Evolutionary conservation across 768 basidiomycete genomes (phyloP).

Genomic region (Melanogaster broomeanus): DNA sequence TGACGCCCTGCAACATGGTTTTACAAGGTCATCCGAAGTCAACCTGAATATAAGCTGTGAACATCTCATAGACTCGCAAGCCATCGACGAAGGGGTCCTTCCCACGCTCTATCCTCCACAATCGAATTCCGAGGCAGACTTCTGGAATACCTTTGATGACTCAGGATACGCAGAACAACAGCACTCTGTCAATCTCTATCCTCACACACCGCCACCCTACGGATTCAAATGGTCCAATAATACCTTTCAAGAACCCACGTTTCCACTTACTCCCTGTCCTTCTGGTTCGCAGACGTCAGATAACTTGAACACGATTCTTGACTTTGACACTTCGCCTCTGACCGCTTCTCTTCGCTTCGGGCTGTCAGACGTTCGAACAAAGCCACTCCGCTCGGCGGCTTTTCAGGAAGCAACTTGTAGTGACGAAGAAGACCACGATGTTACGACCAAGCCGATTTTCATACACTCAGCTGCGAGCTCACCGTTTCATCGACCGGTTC

Average conservation of each 20-base stretch:
- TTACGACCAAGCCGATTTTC: background rate
- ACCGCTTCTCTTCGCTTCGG: background rate
- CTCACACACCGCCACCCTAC: background rate
- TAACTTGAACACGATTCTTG: slow-evolving; percentile 16
- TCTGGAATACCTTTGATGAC: background rate
- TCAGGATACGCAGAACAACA: slow-evolving; percentile 4
- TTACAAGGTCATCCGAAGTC: background rate
- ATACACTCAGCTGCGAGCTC: background rate
- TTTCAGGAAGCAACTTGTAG: background rate
- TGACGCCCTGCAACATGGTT: background rate
- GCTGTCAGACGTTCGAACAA: background rate
- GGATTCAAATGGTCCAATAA: background rate
- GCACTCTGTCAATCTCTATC: background rate
- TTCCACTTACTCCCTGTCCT: slow-evolving; percentile 19
- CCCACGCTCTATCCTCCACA: background rate
- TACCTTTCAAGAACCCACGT: background rate
- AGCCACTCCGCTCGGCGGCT: too few species aligned
- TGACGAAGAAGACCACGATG: background rate
- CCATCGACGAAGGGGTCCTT: background rate
- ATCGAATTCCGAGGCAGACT: background rate
- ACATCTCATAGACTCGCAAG: background rate
- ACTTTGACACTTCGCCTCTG: slow-evolving; percentile 26
- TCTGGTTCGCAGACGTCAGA: slow-evolving; percentile 15
- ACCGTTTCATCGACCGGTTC: background rate
- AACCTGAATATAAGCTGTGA: background rate